Evolutionary conservation across 441 rosid genomes (phyloP), one percentile per base, ranked within the genome.

Genomic region (Viola pubescens): DNA sequence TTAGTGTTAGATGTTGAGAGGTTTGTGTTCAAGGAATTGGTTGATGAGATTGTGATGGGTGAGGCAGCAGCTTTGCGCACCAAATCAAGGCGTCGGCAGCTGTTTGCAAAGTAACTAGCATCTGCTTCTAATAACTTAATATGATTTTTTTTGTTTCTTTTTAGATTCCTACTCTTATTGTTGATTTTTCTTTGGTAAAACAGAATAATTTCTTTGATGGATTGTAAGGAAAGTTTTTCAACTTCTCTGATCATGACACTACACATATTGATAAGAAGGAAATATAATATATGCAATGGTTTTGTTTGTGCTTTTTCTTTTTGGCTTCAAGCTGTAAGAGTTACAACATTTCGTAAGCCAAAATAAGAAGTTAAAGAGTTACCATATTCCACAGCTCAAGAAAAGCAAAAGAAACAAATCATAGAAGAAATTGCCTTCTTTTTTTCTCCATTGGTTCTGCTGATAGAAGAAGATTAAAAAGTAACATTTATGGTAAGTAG

Each of bases 11-110:
- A 86, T 64, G 70, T 89, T 9, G 98, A 94, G 78, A 60, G 97
- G 58, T 66, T 73, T 69, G 71, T 94, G 52, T 94, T 94, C 71
- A 94, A 86, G 73, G 98, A 94, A 68, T 62, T 89, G 60, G 92
- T 89, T 45, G 76, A 73, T 48, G 97, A 94, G 72, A 73, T 87
- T 54, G 82, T 88, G 72, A 78, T 65, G 1, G 82, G 90, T n/a
- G 85, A 76, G 62, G 73, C 78, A 34, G 77, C 67, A 14, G 69
- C 68, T 59, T 58, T 56, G 19, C 78, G 67, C 61, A 54, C 59
- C 60, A 83, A 68, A 57, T 65, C 73, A 37, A 75, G 79, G 72
- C 77, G 84, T 37, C 59, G 84, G 67, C 81, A 75, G 64, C 82
- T 82, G 64, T 89, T 87, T 66, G 60, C 80, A 7, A 67, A 72